Evolutionary conservation across 2,329 filamentous ascomycete species (phyloP).

Genomic region (Fusarium virguliforme): DNA sequence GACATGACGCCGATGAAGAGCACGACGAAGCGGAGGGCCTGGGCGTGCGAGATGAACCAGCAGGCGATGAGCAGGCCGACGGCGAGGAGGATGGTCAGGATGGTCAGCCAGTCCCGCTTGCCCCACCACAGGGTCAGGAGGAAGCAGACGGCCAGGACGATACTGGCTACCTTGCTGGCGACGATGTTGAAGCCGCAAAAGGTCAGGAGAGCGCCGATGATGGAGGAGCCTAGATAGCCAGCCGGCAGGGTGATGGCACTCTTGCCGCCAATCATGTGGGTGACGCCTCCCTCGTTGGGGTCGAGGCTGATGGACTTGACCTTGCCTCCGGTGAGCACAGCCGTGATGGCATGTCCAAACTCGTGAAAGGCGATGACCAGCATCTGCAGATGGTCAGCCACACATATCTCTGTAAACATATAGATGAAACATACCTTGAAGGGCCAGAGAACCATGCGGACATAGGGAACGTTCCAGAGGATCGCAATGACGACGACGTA

Average conservation of each 20-base stretch:
- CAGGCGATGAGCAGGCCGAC: slow-evolving; percentile 80
- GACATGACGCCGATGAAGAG: slow-evolving; percentile 89
- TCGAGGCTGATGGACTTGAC: slow-evolving; percentile 84
- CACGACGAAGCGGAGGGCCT: slow-evolving; percentile 81
- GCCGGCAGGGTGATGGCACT: slow-evolving; percentile 81
- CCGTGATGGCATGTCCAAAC: slow-evolving; percentile 82
- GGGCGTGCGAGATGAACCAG: slow-evolving; percentile 86
- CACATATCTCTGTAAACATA: neutral
- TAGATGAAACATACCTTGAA: slow-evolving; percentile 75
- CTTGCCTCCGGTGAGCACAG: slow-evolving; percentile 79
- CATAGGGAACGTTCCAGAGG: slow-evolving; percentile 84
- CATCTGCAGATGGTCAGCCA: slow-evolving; percentile 68
- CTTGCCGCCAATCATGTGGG: slow-evolving; percentile 82
- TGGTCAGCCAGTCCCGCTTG: slow-evolving; percentile 83
- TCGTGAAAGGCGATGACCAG: slow-evolving; percentile 88
- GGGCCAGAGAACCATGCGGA: slow-evolving; percentile 83
- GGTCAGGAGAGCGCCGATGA: slow-evolving; percentile 83
- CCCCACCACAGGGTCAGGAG: slow-evolving; percentile 88
- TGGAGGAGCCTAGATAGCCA: slow-evolving; percentile 82
- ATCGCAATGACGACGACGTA: slow-evolving; percentile 83
- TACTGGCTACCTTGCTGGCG: slow-evolving; percentile 83
- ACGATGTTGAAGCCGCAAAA: slow-evolving; percentile 88
- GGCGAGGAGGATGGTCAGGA: slow-evolving; percentile 78
- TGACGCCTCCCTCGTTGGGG: slow-evolving; percentile 85
- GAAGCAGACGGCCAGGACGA: slow-evolving; percentile 81